Evolutionary conservation across 805 yeast species (phyloP), one percentile per base, ranked within the genome.

Genomic region (Candida alai): DNA sequence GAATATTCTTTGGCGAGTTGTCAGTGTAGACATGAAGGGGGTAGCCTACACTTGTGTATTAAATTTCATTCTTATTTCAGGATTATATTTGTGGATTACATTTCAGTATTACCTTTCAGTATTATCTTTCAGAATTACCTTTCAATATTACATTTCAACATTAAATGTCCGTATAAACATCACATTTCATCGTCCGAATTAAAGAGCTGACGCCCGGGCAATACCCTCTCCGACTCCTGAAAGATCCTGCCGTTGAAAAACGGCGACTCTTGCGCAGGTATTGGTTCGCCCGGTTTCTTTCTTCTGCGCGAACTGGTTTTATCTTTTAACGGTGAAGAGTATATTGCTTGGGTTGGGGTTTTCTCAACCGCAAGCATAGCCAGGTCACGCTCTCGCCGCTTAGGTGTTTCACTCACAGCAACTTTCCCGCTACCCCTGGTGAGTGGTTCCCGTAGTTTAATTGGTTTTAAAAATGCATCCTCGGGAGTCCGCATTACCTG

Each of bases 1-100:
- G 88, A 5, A 71, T 85, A 8, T 84, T 83, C 53, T 80, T 84
- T 52, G 95, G 90, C 6, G 89, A 81, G 47, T 29, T 56, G 4
- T 44, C 43, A 36, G 44, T 48, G 28, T 56, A 43, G 39, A 12
- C 26, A 13, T 8, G n/a, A 5, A 26, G 5, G 4, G 15, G 8
- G 4, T 10, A 24, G n/a, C 9, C 16, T 8, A 24, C 28, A 24
- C 8, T 24, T 15, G 13, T 14, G 15, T 6, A 6, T 26, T 26
- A 26, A n/a, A n/a, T n/a, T n/a, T n/a, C n/a, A n/a, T n/a, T n/a
- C n/a, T n/a, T n/a, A n/a, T n/a, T n/a, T n/a, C n/a, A n/a, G n/a
- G n/a, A n/a, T n/a, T n/a, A n/a, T n/a, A n/a, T n/a, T n/a, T n/a
- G n/a, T n/a, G n/a, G n/a, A n/a, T n/a, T n/a, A n/a, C n/a, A n/a